Evolutionary conservation across 1,139 yeast genomes (phyloP), one percentile per base, ranked within the genome.

Genomic region (Lodderomyces margitis): DNA sequence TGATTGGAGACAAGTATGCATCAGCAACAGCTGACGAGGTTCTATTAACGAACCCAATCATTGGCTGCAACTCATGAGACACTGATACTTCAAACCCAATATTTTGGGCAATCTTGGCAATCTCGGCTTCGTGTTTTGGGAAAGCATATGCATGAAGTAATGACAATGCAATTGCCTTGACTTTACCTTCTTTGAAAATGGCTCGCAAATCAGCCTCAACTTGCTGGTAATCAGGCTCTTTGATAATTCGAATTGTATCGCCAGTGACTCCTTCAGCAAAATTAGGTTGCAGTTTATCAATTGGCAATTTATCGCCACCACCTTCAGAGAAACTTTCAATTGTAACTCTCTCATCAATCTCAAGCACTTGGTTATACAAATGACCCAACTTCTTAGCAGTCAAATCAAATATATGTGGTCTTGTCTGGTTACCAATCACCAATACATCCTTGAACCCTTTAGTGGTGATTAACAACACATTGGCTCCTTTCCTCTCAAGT

Each of bases 401-500:
- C 43, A 66, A 55, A 41, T 67, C 70, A 45, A 67, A 67, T 21
- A 67, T 64, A 44, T 66, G 57, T 3, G 72, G 72, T 46, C 72
- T 54, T 1, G 72, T 62, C 46, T 66, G 72, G 44, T 65, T 66
- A 5, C 76, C 76, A 43, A 70, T 70, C 1, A 59, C 57, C 50
- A 70, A 58, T 2, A 70, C 71, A 48, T 70, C 81, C 47, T 68
- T 68, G 52, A 76, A 76, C 1, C 81, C 81, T 46, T 67, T 71
- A 17, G 81, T 75, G 2, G 80, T 75, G 5, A 76, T 59, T 37
- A 75, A 60, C 21, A 75, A 70, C 32, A 77, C 80, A 19, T 61
- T 56, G 21, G 78, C 80, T 12, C 81, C 81, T 49, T 74, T 76
- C 46, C 81, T 59, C 51, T 72, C 78, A 43, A 72, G 55, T 32